Evolutionary conservation across 2,329 filamentous ascomycete genomes (phyloP).

Genomic region (Xylaria sp.): DNA sequence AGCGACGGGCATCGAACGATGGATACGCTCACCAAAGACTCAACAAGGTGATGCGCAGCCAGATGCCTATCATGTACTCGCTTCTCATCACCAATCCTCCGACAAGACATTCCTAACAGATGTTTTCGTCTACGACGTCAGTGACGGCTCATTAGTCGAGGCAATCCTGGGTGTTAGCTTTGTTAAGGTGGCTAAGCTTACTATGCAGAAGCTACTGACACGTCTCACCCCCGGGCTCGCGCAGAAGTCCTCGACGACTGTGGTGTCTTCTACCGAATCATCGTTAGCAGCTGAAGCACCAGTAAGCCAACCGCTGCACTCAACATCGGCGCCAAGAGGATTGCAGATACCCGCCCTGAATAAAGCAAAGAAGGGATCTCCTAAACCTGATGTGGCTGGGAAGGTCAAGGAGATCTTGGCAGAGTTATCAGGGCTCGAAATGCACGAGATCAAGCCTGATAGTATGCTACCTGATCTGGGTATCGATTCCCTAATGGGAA

Average conservation of each 20-base stretch:
- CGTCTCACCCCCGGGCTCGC: slow-evolving; percentile 28
- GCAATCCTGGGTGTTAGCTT: slow-evolving; percentile 45
- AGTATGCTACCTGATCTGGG: slow-evolving; percentile 50
- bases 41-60: slow-evolving; percentile 15
- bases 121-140: slow-evolving; percentile 44
- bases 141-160: slow-evolving; percentile 39
- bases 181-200: slow-evolving; percentile 34
- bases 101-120: slow-evolving; percentile 42
- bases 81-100: slow-evolving; percentile 32
- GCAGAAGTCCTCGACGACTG: slow-evolving; percentile 21
- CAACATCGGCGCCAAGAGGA: neutral
- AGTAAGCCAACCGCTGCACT: neutral
- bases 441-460: slow-evolving; percentile 29
- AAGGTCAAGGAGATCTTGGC: slow-evolving; percentile 7
- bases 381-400: slow-evolving; percentile 2
- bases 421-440: slow-evolving; percentile 8
- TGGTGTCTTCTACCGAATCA: neutral
- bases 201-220: slow-evolving; percentile 41
- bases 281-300: neutral
- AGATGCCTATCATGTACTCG: slow-evolving; percentile 40
- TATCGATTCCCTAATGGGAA: slow-evolving; percentile 57
- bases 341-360: neutral
- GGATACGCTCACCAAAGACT: slow-evolving; percentile 41
- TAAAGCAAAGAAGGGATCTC: neutral
- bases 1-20: slow-evolving; percentile 39